A percentile compares a stretch with the other conserved stretches of the same genome.
These are phyloP conservation scores for Euphorbia peplus DNA, from an alignment of 345 rosid genomes.

Conservation along the genomic window DNA sequence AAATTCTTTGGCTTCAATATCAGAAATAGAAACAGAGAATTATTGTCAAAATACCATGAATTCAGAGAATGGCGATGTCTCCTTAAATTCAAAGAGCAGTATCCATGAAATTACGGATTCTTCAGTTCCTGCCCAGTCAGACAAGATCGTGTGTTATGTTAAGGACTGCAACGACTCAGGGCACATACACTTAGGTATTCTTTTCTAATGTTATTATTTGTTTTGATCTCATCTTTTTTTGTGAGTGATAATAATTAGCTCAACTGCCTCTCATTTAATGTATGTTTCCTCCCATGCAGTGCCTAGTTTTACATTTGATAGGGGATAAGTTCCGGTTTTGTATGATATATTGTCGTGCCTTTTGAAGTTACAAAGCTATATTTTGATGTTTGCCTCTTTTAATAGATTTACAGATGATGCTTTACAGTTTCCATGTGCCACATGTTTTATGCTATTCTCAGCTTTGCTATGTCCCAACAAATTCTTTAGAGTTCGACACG, in stretches of 20 bases:
- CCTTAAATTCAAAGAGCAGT: constrained; percentile 36
- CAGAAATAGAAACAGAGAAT: constrained; percentile 62
- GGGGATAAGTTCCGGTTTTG: neutral
- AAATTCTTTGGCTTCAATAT: constrained; percentile 43
- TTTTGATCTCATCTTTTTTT: neutral
- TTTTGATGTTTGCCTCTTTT: neutral
- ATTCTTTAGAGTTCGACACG: neutral
- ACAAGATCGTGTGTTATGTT: constrained; percentile 37
- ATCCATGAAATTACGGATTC: constrained; percentile 39
- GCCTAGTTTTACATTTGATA: neutral
- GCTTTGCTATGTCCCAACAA: constrained; percentile 25
- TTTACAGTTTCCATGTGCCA: constrained; percentile 2
- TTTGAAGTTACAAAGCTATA: constrained; percentile 4
- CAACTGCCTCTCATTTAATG: neutral
- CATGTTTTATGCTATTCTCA: constrained; percentile 9
- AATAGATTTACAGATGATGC: constrained; percentile 9
- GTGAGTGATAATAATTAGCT: neutral
- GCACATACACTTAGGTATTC: constrained; percentile 30
- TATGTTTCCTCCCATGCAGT: neutral
- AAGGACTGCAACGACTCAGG: constrained; percentile 41
- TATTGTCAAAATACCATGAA: constrained; percentile 29
- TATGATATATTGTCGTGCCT: neutral
- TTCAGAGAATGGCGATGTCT: constrained; percentile 38
- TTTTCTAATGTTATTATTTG: neutral
- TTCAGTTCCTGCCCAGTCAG: constrained; percentile 29